Evolutionary conservation across 306 rosid genomes (phyloP).

Genomic region (Acmispon strigosus): DNA sequence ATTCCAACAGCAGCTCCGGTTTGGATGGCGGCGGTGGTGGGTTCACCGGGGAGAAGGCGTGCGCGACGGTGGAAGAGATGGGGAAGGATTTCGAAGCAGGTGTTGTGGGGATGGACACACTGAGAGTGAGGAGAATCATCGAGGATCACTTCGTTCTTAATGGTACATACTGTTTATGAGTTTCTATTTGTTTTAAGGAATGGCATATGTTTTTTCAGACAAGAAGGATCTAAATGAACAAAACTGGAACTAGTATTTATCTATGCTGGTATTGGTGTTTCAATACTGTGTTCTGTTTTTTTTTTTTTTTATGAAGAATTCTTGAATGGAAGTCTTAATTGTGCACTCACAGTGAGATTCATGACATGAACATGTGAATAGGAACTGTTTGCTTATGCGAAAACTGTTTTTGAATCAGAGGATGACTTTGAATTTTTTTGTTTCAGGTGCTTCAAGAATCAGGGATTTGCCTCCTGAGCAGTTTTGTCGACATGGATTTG

Average conservation of each 20-base stretch:
- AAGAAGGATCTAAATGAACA: too few relatives aligned
- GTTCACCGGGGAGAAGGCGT: conserved; percentile 25
- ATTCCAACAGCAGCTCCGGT: conserved; percentile 12
- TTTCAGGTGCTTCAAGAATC: conserved; percentile 80
- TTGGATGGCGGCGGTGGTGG: conserved; percentile 8
- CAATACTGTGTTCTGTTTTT: not conserved
- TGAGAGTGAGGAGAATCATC: conserved; percentile 58
- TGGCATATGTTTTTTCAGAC: too few relatives aligned
- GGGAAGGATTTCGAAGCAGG: conserved; percentile 46
- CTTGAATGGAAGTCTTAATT: too few relatives aligned
- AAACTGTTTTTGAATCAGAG: conserved; percentile 11
- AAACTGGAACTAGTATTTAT: not conserved
- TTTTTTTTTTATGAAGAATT: not conserved
- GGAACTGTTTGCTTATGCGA: not conserved
- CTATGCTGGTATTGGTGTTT: not conserved
- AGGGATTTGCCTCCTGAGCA: conserved; percentile 63
- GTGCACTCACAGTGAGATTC: not conserved
- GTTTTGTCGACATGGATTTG: conserved; percentile 87
- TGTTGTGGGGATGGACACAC: conserved; percentile 38
- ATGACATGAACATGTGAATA: not conserved
- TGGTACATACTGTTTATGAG: conserved; percentile 29
- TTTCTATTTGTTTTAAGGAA: too few relatives aligned
- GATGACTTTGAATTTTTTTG: conserved; percentile 5
- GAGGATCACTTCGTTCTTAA: conserved; percentile 55
- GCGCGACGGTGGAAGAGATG: conserved; percentile 90